Base-by-base conservation (phyloP, 768 basidiomycete genomes). In the Sporobolomyces roseus region DNA sequence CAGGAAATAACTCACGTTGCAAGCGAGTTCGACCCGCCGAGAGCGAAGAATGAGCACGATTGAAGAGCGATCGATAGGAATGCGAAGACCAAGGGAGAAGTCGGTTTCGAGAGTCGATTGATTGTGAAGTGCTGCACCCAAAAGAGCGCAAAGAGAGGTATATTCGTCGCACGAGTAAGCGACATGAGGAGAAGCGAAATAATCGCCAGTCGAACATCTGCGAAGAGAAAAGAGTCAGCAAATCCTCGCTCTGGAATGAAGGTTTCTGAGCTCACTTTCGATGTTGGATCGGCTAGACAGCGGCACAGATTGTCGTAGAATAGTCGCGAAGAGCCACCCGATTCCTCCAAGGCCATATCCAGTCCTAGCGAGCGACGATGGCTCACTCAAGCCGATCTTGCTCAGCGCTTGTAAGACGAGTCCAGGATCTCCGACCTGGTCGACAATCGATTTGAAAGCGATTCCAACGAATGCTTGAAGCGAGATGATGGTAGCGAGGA, bases 11-110 rank as follows among this genome's bases (percentile, higher is more conserved):
- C 70, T 49, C 30, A 67, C 71, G 59, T 68, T n/a, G 66, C 71
- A 21, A 72, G 59, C 38, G 63, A 61, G 36, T 72, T 72, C 0
- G 59, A 62, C 7, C 66, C 71, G 3, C 71, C 71, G 43, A 65
- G 52, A 3, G 49, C 63, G 21, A 72, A 72, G 60, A 65, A 72
- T 3, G 63, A 50, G 19, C 21, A 32, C 1, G 33, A 53, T 33
- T 71, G 70, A 8, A 54, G 25, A 1, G 51, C 62, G 48, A 54
- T 35, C 10, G 49, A 32, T 5, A 49, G 29, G 17, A 53, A 36
- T 1, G 70, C 61, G 30, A 71, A 48, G 1, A 19, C 27, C 8
- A 65, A 27, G 0, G 65, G 65, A 19, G 65, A 66, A 3, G 25
- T 14, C 2, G 21, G 0, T 2, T 1, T 2, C 2, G 65, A 38